phyloP scores from a whole-genome alignment of 2,329 filamentous ascomycete genomes.

The Verticillium longisporum region DNA sequence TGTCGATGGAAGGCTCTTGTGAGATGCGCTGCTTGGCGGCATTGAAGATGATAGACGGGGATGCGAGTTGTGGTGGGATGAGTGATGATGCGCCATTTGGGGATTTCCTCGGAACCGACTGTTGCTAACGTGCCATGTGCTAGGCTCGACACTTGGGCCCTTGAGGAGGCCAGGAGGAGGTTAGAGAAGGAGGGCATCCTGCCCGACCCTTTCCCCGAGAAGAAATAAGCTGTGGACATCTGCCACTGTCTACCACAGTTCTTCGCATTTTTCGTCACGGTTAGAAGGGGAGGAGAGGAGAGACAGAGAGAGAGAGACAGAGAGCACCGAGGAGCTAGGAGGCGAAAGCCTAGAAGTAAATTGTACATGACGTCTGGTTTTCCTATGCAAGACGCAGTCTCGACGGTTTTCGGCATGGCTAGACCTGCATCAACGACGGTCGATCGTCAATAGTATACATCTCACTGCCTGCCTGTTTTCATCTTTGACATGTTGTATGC shows the following conservation, averaged over 20 bases:
- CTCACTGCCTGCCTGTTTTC: neutral
- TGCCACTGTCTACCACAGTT: neutral
- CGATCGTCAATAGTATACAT: neutral
- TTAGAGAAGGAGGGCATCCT: conserved; percentile 94
- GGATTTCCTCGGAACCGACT: neutral
- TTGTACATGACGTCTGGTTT: conserved; percentile 26
- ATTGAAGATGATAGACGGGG: neutral
- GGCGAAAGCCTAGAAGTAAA: conserved; percentile 7
- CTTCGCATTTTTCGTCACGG: neutral
- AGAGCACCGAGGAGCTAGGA: conserved; percentile 3
- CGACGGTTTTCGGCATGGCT: conserved; percentile 6
- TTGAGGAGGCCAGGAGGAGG: conserved; percentile 91
- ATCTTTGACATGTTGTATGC: neutral
- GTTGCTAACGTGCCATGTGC: conserved; percentile 18
- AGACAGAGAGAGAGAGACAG: neutral
- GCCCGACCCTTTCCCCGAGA: conserved; percentile 64
- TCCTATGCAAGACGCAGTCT: conserved; percentile 16
- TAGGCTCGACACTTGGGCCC: conserved; percentile 98
- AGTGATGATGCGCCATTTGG: neutral
- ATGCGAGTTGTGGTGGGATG: neutral
- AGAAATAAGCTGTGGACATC: conserved; percentile 31
- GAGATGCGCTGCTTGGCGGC: too few relatives aligned
- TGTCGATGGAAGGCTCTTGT: neutral
- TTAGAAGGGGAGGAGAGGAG: conserved; percentile 7
- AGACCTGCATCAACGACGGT: conserved; percentile 7